Evolutionary conservation across 148 eudicot species (phyloP), one percentile per base, ranked within the genome.

Genomic region (Amaranthus hypochondriacus): DNA sequence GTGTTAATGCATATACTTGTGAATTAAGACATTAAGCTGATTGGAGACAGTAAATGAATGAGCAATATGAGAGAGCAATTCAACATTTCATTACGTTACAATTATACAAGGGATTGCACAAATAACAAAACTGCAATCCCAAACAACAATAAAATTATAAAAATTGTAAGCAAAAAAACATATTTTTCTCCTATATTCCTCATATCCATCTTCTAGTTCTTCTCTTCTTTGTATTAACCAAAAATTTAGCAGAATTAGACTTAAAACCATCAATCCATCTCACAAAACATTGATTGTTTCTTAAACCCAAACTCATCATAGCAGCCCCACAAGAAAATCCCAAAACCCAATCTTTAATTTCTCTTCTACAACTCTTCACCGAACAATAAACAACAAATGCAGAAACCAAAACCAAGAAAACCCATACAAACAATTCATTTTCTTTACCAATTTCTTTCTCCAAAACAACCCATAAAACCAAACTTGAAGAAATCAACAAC

Each of bases 321-420:
- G 77, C 74, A 76, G 81, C 92, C 44, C 93, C 88, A 74, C 79
- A 91, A 73, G 78, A 87, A 81, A 91, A 89, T 59, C 93, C 94
- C 54, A 89, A 66, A 53, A 82, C 54, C 92, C 91, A 89, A 78
- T 85, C 81, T 54, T 77, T 76, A 65, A 85, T 73, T 68, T 75
- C 83, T 69, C 73, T 84, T 50, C 66, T 84, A 90, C 83, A 82
- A 28, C 81, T 85, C 55, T 61, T 62, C 9, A 71, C 67, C 39
- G 81, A 62, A 46, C 72, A 75, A 44, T 50, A 87, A 76, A 84
- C 62, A 73, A 75, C 83, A 68, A 91, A 48, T 21, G 75, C 79
- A 63, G 71, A 44, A 48, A 57, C 64, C 15, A 9, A 67, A 67
- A 62, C 59, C 50, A 69, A 42, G 4, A 82, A 74, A 42, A 75